Conservation (phyloP, 805 yeast species). For the Ogataea glucozyma region DNA sequence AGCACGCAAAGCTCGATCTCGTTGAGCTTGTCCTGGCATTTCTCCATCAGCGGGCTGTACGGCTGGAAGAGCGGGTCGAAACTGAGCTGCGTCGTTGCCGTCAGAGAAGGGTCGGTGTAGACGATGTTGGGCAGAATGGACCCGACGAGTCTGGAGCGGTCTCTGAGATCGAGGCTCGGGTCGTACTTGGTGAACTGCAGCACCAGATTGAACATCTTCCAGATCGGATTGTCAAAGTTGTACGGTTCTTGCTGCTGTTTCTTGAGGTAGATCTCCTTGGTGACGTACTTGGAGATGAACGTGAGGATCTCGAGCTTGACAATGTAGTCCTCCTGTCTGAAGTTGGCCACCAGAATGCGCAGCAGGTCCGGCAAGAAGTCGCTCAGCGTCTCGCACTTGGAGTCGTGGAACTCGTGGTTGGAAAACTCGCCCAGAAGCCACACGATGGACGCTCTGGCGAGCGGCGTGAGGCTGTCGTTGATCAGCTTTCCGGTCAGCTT, state of each 20-base stretch:
- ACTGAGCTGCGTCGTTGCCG: constrained; percentile 19
- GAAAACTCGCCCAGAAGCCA: constrained; percentile 92
- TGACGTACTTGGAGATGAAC: constrained; percentile 70
- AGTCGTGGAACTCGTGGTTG: constrained; percentile 13
- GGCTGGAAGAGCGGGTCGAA: constrained; percentile 21
- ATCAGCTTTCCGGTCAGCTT: constrained; percentile 41
- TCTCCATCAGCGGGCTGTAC: constrained; percentile 12
- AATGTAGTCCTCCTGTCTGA: constrained; percentile 51
- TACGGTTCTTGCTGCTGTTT: constrained; percentile 33
- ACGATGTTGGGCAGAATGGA: constrained; percentile 51
- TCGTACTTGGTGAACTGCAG: constrained; percentile 74
- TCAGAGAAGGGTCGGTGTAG: constrained; percentile 36
- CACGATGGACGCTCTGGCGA: constrained; percentile 77
- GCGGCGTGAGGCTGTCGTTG: constrained; percentile 20
- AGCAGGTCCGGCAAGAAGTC: constrained; percentile 73
- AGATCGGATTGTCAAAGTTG: constrained; percentile 39
- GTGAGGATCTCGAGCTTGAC: constrained; percentile 73
- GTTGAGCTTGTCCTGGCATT: constrained; percentile 24
- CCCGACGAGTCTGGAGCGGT: constrained; percentile 73
- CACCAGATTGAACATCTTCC: constrained; percentile 59
- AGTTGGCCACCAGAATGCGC: constrained; percentile 54
- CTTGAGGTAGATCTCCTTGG: constrained; percentile 51
- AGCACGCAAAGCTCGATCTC: constrained; percentile 33
- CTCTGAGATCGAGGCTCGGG: constrained; percentile 73
- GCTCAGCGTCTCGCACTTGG: constrained; percentile 25